phyloP scores from a whole-genome alignment of 495 filamentous ascomycete species.

The Mytilinidion resinicola region DNA sequence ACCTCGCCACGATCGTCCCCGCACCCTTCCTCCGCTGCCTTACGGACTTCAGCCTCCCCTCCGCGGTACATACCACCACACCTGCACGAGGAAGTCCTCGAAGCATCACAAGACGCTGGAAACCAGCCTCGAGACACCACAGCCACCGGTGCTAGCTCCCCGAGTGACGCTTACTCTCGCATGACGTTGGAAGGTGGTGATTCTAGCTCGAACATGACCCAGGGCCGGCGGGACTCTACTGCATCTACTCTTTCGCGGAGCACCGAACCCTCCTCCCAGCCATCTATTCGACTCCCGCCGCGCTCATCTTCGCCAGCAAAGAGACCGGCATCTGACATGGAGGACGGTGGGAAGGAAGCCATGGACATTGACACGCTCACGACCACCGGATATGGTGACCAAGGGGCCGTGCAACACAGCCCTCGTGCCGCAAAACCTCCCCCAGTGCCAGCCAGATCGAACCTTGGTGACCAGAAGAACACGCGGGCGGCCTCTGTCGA shows the following conservation, averaged over 20 bases:
- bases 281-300: conserved; percentile 15
- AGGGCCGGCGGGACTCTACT: conserved; percentile 37
- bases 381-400: conserved; percentile 1
- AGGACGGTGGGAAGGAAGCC: conserved; percentile 27
- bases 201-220: conserved; percentile 43
- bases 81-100: conserved; percentile 52
- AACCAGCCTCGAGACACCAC: conserved; percentile 27
- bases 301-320: conserved; percentile 51
- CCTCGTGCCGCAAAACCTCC: conserved; percentile 11
- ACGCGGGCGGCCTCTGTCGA: conserved; percentile 23
- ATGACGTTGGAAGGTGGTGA: conserved; percentile 58
- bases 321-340: conserved; percentile 48
- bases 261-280: not conserved
- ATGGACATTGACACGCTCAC: conserved; percentile 35
- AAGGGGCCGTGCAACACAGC: conserved; percentile 11
- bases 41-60: conserved; percentile 37
- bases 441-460: not conserved
- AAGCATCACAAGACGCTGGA: conserved; percentile 37
- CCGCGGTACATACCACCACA: conserved; percentile 55
- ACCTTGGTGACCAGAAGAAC: conserved; percentile 4
- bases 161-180: conserved; percentile 66
- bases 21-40: conserved; percentile 28
- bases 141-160: conserved; percentile 56
- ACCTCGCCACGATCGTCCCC: conserved; percentile 27
- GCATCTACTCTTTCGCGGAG: conserved; percentile 28